Conservation (phyloP, 2,329 filamentous ascomycete genomes). For the Albophoma yamanashiensis region DNA sequence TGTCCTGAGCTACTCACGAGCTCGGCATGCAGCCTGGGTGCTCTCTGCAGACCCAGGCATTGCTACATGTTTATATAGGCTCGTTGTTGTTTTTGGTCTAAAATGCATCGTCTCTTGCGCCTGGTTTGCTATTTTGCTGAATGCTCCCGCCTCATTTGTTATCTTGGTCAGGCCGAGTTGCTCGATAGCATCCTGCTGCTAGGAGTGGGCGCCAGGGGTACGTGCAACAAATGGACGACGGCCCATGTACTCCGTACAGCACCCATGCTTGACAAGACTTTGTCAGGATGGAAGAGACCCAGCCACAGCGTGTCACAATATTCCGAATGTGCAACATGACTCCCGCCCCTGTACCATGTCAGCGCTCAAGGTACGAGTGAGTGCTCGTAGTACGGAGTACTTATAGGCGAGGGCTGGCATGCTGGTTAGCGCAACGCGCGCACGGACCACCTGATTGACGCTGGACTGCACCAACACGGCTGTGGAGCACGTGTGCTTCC, state of each 20-base stretch:
- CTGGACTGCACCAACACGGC: background rate
- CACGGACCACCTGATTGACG: background rate
- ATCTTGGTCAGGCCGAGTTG: no score
- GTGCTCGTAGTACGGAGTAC: no score
- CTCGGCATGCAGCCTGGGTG: background rate
- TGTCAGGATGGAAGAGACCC: background rate
- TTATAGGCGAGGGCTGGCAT: no score
- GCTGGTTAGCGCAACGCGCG: background rate
- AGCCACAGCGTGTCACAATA: conserved; percentile 1
- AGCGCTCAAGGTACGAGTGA: background rate
- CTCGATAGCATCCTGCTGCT: no score
- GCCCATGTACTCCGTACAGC: background rate
- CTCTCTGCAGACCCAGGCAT: background rate
- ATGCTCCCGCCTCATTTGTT: no score
- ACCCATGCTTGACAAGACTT: background rate
- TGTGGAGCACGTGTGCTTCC: conserved; percentile 16
- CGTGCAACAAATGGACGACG: background rate
- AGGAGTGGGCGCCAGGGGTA: background rate
- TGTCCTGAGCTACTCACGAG: background rate
- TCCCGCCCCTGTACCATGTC: background rate
- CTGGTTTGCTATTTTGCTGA: background rate
- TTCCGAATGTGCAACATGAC: conserved; percentile 11
- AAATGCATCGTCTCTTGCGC: background rate
- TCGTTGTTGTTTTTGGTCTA: background rate
- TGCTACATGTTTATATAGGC: background rate